phyloP scores from a whole-genome alignment of 306 rosid species.

The Acacia confusa region DNA sequence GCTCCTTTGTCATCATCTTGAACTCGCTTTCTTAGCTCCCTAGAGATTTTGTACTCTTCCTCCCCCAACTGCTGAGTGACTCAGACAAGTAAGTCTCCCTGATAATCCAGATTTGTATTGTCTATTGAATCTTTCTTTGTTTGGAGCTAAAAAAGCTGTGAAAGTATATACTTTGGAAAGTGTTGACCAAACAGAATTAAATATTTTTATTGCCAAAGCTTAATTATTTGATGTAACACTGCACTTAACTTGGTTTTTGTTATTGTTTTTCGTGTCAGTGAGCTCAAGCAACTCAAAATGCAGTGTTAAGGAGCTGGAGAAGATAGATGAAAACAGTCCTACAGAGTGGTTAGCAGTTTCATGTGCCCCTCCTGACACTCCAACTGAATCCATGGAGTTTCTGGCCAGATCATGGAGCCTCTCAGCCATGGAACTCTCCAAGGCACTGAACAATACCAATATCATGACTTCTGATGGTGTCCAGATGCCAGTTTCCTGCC shows the following conservation, averaged over 20 bases:
- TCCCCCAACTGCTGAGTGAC: constrained; percentile 27
- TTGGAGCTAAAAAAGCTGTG: not conserved
- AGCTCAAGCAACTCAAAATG: constrained; percentile 55
- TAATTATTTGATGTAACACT: constrained; percentile 27
- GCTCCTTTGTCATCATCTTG: constrained; percentile 30
- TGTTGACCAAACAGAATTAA: constrained; percentile 5
- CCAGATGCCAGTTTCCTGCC: constrained; percentile 40
- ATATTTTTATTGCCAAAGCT: not conserved
- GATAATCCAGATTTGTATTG: constrained; percentile 6
- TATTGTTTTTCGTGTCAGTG: constrained; percentile 51
- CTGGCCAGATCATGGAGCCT: constrained; percentile 97
- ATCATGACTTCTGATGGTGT: constrained; percentile 37
- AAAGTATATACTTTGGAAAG: not conserved
- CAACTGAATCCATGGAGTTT: constrained; percentile 94
- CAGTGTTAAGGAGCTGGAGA: constrained; percentile 59
- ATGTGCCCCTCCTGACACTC: constrained; percentile 75
- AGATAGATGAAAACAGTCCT: constrained; percentile 75
- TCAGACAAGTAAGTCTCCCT: constrained; percentile 39
- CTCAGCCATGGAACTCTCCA: constrained; percentile 82
- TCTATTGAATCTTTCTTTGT: not conserved
- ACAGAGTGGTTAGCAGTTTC: constrained; percentile 46
- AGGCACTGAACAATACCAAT: constrained; percentile 64
- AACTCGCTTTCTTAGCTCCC: constrained; percentile 32
- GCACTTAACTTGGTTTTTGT: constrained; percentile 18
- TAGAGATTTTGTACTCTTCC: constrained; percentile 23